These are phyloP conservation scores for Wickerhamiella spandovensis DNA, from an alignment of 805 yeast species.

Conservation along the genomic window DNA sequence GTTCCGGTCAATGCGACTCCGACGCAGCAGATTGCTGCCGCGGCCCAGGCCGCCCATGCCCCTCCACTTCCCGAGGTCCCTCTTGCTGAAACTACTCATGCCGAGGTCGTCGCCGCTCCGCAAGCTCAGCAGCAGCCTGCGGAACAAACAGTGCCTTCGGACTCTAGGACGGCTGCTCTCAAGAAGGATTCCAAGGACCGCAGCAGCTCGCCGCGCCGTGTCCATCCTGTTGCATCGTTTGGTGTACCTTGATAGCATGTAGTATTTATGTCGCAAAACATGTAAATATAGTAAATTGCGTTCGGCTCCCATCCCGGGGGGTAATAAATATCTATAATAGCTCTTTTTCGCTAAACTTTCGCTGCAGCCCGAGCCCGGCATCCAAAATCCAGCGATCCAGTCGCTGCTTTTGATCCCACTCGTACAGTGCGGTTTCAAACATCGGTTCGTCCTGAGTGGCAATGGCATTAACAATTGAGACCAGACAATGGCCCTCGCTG, in stretches of 20 bases:
- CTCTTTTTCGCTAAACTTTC: conserved; percentile 2
- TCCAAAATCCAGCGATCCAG: conserved; percentile 13
- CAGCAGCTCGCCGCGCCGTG: neutral
- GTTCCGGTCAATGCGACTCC: conserved; percentile 6
- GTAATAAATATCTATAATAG: neutral
- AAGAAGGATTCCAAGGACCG: neutral
- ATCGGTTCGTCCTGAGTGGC: conserved; percentile 7
- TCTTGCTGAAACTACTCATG: too few relatives aligned
- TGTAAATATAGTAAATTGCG: neutral
- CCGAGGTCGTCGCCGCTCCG: too few relatives aligned
- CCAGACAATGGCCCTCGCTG: conserved; percentile 8
- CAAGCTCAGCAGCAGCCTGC: too few relatives aligned
- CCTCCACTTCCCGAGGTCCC: neutral
- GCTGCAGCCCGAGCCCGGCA: conserved; percentile 9
- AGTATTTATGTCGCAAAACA: conserved; percentile 1
- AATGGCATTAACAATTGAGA: conserved; percentile 8
- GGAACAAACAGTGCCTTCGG: too few relatives aligned
- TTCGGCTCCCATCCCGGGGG: too few relatives aligned
- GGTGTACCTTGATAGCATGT: neutral
- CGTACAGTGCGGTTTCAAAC: conserved; percentile 14
- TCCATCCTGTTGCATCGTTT: neutral
- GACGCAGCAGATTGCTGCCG: neutral
- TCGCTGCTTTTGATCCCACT: conserved; percentile 12
- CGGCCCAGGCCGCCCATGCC: neutral
- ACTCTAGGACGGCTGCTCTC: neutral